Evolutionary conservation across 1,284 basidiomycete species (phyloP).

Genomic region (Rhodotorula sp.): DNA sequence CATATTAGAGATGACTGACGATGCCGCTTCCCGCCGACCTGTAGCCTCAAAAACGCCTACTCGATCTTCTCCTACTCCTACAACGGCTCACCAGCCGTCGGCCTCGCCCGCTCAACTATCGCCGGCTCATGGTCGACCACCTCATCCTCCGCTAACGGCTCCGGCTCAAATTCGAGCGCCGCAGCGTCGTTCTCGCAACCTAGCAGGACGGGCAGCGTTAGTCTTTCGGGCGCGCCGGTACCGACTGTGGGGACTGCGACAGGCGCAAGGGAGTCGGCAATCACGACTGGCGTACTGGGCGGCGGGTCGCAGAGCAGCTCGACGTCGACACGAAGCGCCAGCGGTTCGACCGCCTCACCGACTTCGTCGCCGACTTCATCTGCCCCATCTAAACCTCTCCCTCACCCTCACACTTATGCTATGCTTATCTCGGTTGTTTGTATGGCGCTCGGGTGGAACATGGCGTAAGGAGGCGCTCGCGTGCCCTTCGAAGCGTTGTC

Average conservation of each 20-base stretch:
- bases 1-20: too few relatives aligned
- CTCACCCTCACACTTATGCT: too few relatives aligned
- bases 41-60: slow-evolving; percentile 33
- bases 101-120: slow-evolving; percentile 22
- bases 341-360: too few relatives aligned
- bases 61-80: slow-evolving; percentile 37
- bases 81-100: slow-evolving; percentile 33
- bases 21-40: neutral
- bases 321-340: too few relatives aligned
- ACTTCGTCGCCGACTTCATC: too few relatives aligned
- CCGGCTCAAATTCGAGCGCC: neutral
- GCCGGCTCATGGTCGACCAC: slow-evolving; percentile 16
- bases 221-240: slow-evolving; percentile 3
- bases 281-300: slow-evolving; percentile 1
- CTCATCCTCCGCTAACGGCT: neutral
- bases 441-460: too few relatives aligned
- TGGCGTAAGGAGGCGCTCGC: too few relatives aligned
- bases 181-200: neutral
- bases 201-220: neutral
- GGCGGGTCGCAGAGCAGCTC: neutral
- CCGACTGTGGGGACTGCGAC: neutral
- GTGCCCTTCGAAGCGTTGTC: too few relatives aligned
- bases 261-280: neutral
- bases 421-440: too few relatives aligned
- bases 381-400: too few relatives aligned